Percentiles rank a stretch among this genome's conserved stretches.
phyloP scores from a whole-genome alignment of 139 green algal genomes.

The Spirogloea muscicola region DNA sequence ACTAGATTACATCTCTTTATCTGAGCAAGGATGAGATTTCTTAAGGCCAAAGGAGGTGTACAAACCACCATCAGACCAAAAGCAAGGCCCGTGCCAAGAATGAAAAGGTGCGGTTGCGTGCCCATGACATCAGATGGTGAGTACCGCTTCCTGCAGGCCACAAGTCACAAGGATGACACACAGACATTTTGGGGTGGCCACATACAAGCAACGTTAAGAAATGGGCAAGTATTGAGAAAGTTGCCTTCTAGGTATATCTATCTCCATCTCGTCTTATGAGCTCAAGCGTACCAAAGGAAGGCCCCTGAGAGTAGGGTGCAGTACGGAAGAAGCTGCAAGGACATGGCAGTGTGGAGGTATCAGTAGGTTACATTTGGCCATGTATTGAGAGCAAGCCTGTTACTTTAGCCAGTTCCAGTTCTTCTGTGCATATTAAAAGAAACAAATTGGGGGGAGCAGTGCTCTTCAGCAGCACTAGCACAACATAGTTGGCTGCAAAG shows the following conservation, averaged over 20 bases:
- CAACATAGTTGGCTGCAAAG: not conserved
- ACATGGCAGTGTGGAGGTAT: not conserved
- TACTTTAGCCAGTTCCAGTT: not conserved
- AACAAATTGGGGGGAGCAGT: not conserved
- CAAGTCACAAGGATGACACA: not conserved
- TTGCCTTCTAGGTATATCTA: not conserved
- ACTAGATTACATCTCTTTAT: too few relatives aligned
- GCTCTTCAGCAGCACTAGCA: too few relatives aligned
- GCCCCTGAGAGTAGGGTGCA: not conserved
- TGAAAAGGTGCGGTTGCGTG: not conserved
- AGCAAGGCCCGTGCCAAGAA: not conserved
- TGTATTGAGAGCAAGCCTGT: not conserved
- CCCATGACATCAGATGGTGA: conserved; percentile 7
- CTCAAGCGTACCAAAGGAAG: not conserved
- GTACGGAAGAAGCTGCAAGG: not conserved
- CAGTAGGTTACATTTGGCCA: not conserved
- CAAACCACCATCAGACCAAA: conserved; percentile 7
- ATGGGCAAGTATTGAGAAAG: not conserved
- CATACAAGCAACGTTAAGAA: not conserved
- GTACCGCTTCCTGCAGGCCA: not conserved
- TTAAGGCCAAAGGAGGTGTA: too few relatives aligned
- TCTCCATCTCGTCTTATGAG: not conserved
- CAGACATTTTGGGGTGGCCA: not conserved
- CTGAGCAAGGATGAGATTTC: too few relatives aligned
- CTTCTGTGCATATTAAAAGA: not conserved